Evolutionary conservation across 1,139 yeast genomes (phyloP), one percentile per base, ranked within the genome.

Genomic region (Geotrichum klebahnii): DNA sequence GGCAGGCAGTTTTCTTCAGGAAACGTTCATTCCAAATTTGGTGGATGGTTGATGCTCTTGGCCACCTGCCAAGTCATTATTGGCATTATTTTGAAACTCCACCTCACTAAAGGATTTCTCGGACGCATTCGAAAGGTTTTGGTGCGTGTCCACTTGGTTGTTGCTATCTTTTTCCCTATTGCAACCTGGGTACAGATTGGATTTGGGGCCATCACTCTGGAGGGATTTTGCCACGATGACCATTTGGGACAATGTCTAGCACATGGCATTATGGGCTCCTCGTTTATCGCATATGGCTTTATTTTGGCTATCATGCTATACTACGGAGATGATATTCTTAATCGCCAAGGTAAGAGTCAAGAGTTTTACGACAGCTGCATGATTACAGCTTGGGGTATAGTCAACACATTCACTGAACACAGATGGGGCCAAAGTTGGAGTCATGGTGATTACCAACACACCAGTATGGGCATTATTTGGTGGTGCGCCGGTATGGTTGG

Each of bases 391-490:
- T 90, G 96, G 96, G 97, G 97, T 4, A 80, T 89, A 35, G 84
- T 90, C 54, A 90, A 90, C 66, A 88, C 97, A 0, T 90, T 90
- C 66, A 90, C 97, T 1, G 97, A 90, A 66, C 97, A 90, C 66
- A 73, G 97, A 56, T 89, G 97, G 97, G 95, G 95, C 32, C 92
- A 87, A 63, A 78, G 74, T 8, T 90, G 97, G 97, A 75, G 78
- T 45, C 94, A 86, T 74, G 94, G 95, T 28, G 73, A 69, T 48
- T 87, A 83, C 65, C 96, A 89, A 68, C 97, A 89, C 67, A 88
- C 97, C 0, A 79, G 95, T 24, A 88, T 90, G 96, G 97, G 97
- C 1, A 84, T 90, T 52, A 76, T 90, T 36, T 90, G 97, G 95
- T 89, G 96, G 94, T 80, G 88, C 51, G 95, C 96, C 45, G 97